Conservation (phyloP, 2,329 filamentous ascomycete genomes). For the Pestalotiopsis sp. region DNA sequence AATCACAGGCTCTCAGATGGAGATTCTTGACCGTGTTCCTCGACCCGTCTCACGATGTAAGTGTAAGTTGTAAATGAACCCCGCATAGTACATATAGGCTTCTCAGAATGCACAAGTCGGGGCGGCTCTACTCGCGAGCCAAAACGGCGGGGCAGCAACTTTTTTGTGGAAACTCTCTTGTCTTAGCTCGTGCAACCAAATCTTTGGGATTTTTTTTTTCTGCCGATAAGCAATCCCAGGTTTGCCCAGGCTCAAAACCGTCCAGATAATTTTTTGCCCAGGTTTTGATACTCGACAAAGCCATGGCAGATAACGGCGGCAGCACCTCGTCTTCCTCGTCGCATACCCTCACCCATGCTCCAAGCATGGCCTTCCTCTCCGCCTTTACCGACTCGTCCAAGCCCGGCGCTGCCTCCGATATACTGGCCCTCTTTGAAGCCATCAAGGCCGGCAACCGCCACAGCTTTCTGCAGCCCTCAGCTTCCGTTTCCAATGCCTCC, state of each 20-base stretch:
- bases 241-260: neutral
- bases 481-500: constrained; percentile 68
- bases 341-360: constrained; percentile 60
- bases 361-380: constrained; percentile 43
- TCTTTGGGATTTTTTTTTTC: neutral
- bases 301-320: constrained; percentile 42
- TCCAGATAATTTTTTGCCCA: neutral
- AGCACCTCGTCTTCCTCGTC: constrained; percentile 66
- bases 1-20: too few relatives aligned
- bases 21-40: too few relatives aligned
- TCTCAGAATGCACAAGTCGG: neutral
- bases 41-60: neutral
- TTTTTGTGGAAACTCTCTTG: neutral
- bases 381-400: constrained; percentile 35
- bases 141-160: neutral
- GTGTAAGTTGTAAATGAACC: neutral
- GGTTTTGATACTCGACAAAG: constrained; percentile 14
- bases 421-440: constrained; percentile 56
- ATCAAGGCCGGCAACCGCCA: constrained; percentile 66
- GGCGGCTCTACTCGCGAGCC: neutral
- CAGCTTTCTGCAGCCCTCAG: constrained; percentile 74
- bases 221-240: neutral
- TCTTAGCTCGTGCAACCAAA: neutral
- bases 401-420: constrained; percentile 38
- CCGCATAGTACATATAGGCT: neutral